A percentile compares a stretch with the other conserved stretches of the same genome.
Conservation (phyloP, 768 basidiomycete genomes). For the Rhodotorula paludigena region DNA sequence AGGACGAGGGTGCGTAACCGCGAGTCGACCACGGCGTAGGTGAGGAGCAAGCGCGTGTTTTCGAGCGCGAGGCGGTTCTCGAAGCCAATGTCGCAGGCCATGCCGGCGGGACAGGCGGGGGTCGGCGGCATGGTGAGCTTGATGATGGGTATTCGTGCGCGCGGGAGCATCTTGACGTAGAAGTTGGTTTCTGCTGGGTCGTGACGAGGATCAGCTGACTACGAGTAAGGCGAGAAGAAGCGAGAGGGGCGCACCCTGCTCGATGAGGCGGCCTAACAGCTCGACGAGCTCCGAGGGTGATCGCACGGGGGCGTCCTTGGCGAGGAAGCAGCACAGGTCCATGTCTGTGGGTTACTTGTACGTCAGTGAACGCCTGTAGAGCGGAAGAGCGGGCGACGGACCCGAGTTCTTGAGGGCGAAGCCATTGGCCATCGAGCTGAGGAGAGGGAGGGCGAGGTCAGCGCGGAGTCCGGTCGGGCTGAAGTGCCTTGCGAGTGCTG, state of each 20-base stretch:
- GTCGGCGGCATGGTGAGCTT: constrained; percentile 79
- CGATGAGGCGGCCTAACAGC: constrained; percentile 85
- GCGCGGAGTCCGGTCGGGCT: too few relatives aligned
- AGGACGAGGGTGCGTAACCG: constrained; percentile 89
- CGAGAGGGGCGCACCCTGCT: constrained; percentile 69
- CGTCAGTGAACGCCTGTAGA: not conserved
- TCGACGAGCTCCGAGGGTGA: constrained; percentile 84
- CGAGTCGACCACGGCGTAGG: constrained; percentile 95
- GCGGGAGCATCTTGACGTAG: constrained; percentile 89
- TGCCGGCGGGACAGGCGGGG: constrained; percentile 60
- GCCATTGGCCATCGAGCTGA: constrained; percentile 79
- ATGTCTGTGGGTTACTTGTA: constrained; percentile 60
- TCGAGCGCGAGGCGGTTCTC: constrained; percentile 95
- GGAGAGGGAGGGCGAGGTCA: not conserved
- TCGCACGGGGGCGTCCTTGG: constrained; percentile 60
- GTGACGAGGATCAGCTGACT: not conserved
- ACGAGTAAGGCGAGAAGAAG: constrained; percentile 2
- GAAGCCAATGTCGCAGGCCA: constrained; percentile 97
- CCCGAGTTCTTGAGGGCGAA: constrained; percentile 95
- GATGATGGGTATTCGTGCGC: constrained; percentile 97
- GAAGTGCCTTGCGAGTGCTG: too few relatives aligned
- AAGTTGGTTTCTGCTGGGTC: constrained; percentile 75
- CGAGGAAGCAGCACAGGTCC: constrained; percentile 93
- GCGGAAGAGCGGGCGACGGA: constrained; percentile 45
- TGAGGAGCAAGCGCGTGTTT: constrained; percentile 91